phyloP scores from a whole-genome alignment of 495 filamentous ascomycete genomes.

The Apiosordaria backusii region DNA sequence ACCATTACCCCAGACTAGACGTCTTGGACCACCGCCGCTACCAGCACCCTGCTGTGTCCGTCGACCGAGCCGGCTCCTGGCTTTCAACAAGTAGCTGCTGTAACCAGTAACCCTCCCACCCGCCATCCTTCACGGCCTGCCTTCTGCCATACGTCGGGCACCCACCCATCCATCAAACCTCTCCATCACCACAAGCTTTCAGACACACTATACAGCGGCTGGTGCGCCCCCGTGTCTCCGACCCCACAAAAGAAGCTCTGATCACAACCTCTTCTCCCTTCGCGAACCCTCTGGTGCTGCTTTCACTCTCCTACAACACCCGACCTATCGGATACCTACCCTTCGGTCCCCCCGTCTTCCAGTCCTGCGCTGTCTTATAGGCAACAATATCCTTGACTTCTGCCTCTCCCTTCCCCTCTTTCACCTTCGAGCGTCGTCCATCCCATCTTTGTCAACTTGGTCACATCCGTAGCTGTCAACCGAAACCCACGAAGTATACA shows the following conservation, averaged over 20 bases:
- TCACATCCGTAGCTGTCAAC: conserved; percentile 8
- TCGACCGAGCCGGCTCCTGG: neutral
- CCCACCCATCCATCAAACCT: neutral
- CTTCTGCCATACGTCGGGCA: conserved; percentile 2
- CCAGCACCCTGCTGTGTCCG: conserved; percentile 7
- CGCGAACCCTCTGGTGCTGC: neutral
- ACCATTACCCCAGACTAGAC: conserved; percentile 15
- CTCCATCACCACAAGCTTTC: neutral
- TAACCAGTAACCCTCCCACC: neutral
- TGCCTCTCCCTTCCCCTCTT: conserved; percentile 8
- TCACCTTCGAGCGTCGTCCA: neutral
- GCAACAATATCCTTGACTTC: conserved; percentile 14
- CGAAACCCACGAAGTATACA: conserved; percentile 36
- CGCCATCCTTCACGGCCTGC: neutral
- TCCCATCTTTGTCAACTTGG: conserved; percentile 4
- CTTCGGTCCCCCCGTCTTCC: conserved; percentile 13
- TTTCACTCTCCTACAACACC: conserved; percentile 17
- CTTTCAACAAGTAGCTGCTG: conserved; percentile 17
- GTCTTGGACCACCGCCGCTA: conserved; percentile 13
- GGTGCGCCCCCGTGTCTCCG: neutral
- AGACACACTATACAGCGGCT: neutral
- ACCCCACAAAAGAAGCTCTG: conserved; percentile 15
- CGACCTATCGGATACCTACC: conserved; percentile 37
- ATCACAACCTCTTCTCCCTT: conserved; percentile 2
- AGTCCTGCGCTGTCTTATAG: conserved; percentile 11